Base-by-base conservation (phyloP, 2,329 filamentous ascomycete genomes). In the Fusarium citri region DNA sequence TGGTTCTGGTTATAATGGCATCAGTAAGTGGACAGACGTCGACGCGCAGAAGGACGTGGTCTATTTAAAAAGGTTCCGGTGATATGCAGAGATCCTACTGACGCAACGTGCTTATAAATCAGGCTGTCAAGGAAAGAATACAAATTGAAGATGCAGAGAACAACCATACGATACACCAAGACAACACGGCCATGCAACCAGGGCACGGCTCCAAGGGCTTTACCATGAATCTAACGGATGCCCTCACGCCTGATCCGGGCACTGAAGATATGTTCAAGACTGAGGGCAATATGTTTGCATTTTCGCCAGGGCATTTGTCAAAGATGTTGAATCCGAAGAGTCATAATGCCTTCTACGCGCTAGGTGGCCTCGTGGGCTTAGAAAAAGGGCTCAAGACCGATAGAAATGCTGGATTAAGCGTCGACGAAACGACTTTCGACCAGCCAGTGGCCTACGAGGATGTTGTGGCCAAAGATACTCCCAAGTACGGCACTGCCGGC, bases 321-420 rank as follows among this genome's bases (percentile, higher is more conserved):
- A 95, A 95, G 80, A 81, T 96, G 9, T 83, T 94, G 53, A 94
- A 94, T 69, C 92, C 93, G 1, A 96, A 96, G 80, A 94, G 86
- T 72, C 83, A 92, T 64, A 84, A 87, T 26, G 92, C 92, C 8
- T 94, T 94, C 66, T 89, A 91, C 72, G 91, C 91, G 8, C 79
- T 96, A 4, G 93, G 93, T 56, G 93, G 93, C 50, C 77, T 95
- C 9, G 82, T 81, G 10, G 93, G 93, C 4, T 77, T 96, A 20
- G 92, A 93, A 74, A 93, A 90, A 75, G 93, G 93, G 2, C 78
- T 96, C 11, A 84, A 89, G 60, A 91, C 91, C 3, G 83, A 94
- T 75, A 79, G 88, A 40, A 84, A 83, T 47, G 82, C 86, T 55
- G 93, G 93, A 11, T 80, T 96, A 25, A 92, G 91, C 69, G 75